Base-by-base conservation (phyloP, 2,329 filamentous ascomycete species). In the Emmonsiellopsis sp. region DNA sequence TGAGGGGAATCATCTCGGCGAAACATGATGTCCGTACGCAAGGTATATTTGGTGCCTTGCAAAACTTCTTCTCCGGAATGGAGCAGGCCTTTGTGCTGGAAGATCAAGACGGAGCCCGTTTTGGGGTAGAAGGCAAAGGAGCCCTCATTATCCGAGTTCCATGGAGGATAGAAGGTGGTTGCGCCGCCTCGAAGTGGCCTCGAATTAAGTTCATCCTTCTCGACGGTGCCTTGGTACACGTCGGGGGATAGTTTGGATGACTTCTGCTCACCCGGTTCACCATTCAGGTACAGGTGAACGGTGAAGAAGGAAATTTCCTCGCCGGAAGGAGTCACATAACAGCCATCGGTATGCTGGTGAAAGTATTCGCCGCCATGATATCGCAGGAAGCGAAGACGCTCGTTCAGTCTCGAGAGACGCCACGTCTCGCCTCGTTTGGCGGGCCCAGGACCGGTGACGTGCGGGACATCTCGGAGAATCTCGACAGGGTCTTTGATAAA, bases 311-410 rank as follows among this genome's bases (percentile, higher is more conserved):
- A 77, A 10, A 67, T 63, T 63, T 81, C 74, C 17, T 65, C 71
- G 6, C 73, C 69, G 51, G 81, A 77, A 0, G 77, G 74, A 13
- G 81, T 83, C 49, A 72, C 71, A 60, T 86, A 92, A 0, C 72
- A 61, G 0, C 79, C 82, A 63, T 92, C 87, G 58, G 78, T 83
- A 63, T 92, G 87, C 3, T 83, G 76, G 56, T 77, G 78, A 62
- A 94, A 93, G 64, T 84, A 92, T 61, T 90, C 83, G 0, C 86
- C 87, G 0, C 75, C 70, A 0, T 76, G 76, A 65, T 93, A 93
- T 62, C 81, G 84, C 49, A 94, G 70, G 61, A 91, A 91, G 32
- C 88, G 74, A 77, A 91, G 78, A 37, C 87, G 72, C 64, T 89
- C 80, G 65, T 93, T 93, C 42, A 88, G 65, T 8, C 83, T 39